Evolutionary conservation across 306 rosid species (phyloP), one percentile per base, ranked within the genome.

Genomic region (Albizia julibrissin): DNA sequence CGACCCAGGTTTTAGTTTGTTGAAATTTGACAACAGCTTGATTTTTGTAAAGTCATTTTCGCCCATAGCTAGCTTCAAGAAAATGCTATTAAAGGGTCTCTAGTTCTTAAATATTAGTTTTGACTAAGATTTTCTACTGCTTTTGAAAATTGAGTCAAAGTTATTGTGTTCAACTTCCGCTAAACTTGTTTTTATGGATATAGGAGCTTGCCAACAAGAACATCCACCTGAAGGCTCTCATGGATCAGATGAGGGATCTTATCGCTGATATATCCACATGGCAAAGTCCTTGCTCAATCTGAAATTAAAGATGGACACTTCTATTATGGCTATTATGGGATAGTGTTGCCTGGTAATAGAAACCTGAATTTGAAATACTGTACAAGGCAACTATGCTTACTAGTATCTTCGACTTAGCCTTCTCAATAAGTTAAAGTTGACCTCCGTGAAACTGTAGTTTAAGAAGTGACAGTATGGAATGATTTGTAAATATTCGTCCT

Each of bases 201-300:
- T 84, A 95, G 99, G 97, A 93, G 89, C 93, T 96, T 85, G 89
- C 86, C 33, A 81, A 81, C 83, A 93, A 93, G 91, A 93, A 96
- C 85, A 52, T 84, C 72, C 87, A 90, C 77, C 72, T 96, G 84
- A 96, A 92, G 90, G 69, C 68, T 85, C 97, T 93, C 74, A 91
- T 96, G 71, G 97, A 92, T 92, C 98, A 93, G 83, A 74, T 92
- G 69, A 87, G 97, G 71, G 91, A 91, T 78, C 96, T 95, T 72
- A 80, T 95, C 59, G 72, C 91, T 22, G 99, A 93, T 88, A 89
- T 95, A 85, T 92, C 97, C 74, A 92, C 94, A 59, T 95, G 99
- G 99, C 98, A 93, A 84, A 95, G 99, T 84, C 98, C 98, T 67
- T 89, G 87, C 75, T 87, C 93, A 3, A 77, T 90, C 70, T 91